Conservation (phyloP, 768 basidiomycete species). For the Cystofilobasidium capitatum region DNA sequence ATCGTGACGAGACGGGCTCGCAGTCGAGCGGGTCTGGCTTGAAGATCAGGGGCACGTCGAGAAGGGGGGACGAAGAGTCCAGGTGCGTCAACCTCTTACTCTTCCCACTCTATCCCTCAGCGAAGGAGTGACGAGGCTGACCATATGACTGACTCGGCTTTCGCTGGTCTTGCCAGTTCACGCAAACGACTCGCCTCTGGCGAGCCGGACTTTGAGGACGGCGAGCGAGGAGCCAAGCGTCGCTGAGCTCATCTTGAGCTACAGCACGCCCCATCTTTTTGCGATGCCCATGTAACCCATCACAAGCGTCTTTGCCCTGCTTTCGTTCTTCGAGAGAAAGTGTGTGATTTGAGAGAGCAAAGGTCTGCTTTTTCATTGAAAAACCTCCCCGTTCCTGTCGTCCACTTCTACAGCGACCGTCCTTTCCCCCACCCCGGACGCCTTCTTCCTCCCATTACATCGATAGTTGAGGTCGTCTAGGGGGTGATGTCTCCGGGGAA, state of each 20-base stretch:
- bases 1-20: background rate
- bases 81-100: too few relatives aligned
- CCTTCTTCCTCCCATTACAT: background rate
- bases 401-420: too few relatives aligned
- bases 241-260: background rate
- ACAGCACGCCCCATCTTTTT: background rate
- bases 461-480: constrained; percentile 7
- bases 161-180: background rate
- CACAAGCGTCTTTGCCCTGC: too few relatives aligned
- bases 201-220: background rate
- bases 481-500: constrained; percentile 25
- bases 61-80: too few relatives aligned
- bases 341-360: too few relatives aligned
- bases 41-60: background rate
- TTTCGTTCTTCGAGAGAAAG: too few relatives aligned
- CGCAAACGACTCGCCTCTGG: background rate
- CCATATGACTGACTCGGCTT: background rate
- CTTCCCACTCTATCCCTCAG: too few relatives aligned
- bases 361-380: too few relatives aligned
- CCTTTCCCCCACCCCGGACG: too few relatives aligned
- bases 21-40: background rate
- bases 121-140: too few relatives aligned
- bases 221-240: background rate
- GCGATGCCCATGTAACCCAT: too few relatives aligned
- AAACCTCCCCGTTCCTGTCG: too few relatives aligned